Base-by-base conservation (phyloP, 2,329 filamentous ascomycete species). In the Trichoderma pleuroti region DNA sequence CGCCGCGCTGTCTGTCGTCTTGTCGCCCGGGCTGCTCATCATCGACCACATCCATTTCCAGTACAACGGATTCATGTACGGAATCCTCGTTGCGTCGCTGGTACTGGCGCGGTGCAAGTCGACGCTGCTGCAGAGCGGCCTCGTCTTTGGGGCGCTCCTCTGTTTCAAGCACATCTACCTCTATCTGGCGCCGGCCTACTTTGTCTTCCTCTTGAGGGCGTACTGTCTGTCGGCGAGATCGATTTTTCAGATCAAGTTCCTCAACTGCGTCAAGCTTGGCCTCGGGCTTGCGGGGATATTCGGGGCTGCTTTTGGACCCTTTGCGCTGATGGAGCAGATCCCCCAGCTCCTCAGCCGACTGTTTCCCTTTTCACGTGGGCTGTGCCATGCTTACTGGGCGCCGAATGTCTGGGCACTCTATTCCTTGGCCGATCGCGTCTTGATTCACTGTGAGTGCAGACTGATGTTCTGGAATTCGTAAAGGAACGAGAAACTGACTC, bases 41-140 rank as follows among this genome's bases (percentile, higher is more conserved):
- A 98, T 99, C 80, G 96, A 99, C 78, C 96, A 99, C 80, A 95
- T 98, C 74, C 94, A 98, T 81, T 99, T 99, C 81, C 96, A 99
- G 84, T 99, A 99, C 84, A 99, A 99, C 83, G 95, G 96, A 52
- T 94, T 94, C 82, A 89, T 99, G 82, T 99, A 98, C 79, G 96
- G 96, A 46, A 84, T 98, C 56, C 85, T 99, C 64, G 88, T 98
- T 46, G 85, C 95, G 68, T 98, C 96, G 3, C 86, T 99, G 61
- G 92, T 97, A 2, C 83, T 97, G 71, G 93, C 94, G 8, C 90
- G 93, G 64, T 89, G 91, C 75, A 89, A 88, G 77, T 91, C 91
- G 3, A 92, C 92, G 0, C 84, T 96, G 39, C 86, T 98, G 14
- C 84, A 85, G 59, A 96, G 94, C 75, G 96, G 94, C 0, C 83